These are phyloP conservation scores for Starmera pachycereana DNA, from an alignment of 805 yeast species.

Conservation along the genomic window DNA sequence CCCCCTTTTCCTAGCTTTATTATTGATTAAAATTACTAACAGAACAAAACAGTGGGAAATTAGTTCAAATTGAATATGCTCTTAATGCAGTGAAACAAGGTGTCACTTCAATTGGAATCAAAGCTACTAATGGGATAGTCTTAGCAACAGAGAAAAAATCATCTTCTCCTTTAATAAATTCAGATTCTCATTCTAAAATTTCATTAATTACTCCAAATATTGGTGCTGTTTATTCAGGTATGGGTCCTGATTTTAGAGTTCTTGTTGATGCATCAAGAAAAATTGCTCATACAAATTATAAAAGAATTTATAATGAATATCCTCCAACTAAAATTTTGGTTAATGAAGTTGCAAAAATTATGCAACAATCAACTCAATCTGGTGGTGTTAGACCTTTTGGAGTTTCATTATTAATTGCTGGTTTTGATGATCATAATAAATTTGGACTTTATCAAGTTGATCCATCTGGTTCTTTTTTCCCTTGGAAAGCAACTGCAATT, in stretches of 20 bases:
- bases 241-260: conserved; percentile 98
- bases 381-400: conserved; percentile 99
- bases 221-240: conserved; percentile 94
- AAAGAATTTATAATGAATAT: conserved; percentile 89
- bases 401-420: conserved; percentile 88
- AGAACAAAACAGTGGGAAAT: conserved; percentile 65
- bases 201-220: conserved; percentile 85
- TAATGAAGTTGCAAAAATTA: conserved; percentile 87
- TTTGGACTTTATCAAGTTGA: conserved; percentile 92
- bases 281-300: conserved; percentile 85
- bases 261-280: conserved; percentile 90
- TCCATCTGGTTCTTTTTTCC: conserved; percentile 95
- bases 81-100: conserved; percentile 96
- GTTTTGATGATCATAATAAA: conserved; percentile 68
- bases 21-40: conserved; percentile 1
- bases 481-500: conserved; percentile 99
- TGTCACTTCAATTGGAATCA: conserved; percentile 90
- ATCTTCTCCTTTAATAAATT: conserved; percentile 63
- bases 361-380: conserved; percentile 98
- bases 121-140: conserved; percentile 91
- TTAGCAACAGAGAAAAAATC: conserved; percentile 94
- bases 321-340: conserved; percentile 95
- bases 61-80: conserved; percentile 97
- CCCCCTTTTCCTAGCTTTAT: conserved; percentile 1
- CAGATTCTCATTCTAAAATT: conserved; percentile 69